phyloP scores from a whole-genome alignment of 148 eudicot species.

The Heliamphora exappendiculata region DNA sequence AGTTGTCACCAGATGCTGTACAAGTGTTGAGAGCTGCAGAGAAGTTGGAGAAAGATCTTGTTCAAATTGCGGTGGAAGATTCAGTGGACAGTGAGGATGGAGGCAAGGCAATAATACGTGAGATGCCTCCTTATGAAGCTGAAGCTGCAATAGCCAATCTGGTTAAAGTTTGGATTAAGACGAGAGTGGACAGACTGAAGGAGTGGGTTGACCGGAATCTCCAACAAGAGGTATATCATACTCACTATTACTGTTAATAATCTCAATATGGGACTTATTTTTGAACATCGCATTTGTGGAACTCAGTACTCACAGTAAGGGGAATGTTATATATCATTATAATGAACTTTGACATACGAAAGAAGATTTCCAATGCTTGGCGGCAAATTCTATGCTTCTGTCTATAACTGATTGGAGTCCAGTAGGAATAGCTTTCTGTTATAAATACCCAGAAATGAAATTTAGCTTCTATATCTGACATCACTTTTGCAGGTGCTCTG shows the following conservation, averaged over 20 bases:
- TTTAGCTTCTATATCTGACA: background rate
- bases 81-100: constrained; percentile 98
- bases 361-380: background rate
- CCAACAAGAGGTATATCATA: constrained; percentile 72
- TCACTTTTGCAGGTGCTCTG: background rate
- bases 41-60: constrained; percentile 91
- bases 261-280: background rate
- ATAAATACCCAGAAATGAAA: background rate
- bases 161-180: constrained; percentile 86
- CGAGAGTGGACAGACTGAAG: constrained; percentile 66
- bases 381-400: background rate
- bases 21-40: constrained; percentile 89
- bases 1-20: constrained; percentile 92
- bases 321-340: background rate
- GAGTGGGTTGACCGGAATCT: constrained; percentile 71
- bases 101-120: constrained; percentile 92
- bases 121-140: constrained; percentile 99
- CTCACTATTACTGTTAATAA: background rate
- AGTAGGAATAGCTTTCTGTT: background rate
- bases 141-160: constrained; percentile 78
- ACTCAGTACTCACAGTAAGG: background rate
- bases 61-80: constrained; percentile 94
- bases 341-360: background rate
- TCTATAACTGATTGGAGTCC: background rate
- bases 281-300: constrained; percentile 2